phyloP scores from a whole-genome alignment of 2,329 filamentous ascomycete species.

The Tolypocladium endophyticum region DNA sequence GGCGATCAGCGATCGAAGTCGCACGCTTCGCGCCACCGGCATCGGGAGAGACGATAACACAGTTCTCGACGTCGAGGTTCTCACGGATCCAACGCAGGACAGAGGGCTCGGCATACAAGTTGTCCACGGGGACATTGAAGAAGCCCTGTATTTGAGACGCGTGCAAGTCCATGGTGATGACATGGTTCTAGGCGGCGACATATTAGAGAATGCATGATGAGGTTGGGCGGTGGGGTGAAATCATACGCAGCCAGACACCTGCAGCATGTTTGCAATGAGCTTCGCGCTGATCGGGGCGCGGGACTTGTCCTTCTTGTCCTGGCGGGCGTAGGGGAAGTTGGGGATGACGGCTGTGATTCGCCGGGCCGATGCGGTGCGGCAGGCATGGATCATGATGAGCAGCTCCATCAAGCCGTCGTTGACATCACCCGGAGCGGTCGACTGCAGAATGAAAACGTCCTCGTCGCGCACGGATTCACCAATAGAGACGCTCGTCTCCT shows the following conservation, averaged over 20 bases:
- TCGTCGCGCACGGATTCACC: constrained; percentile 94
- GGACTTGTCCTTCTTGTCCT: constrained; percentile 94
- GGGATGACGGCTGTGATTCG: constrained; percentile 93
- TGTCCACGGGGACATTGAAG: constrained; percentile 69
- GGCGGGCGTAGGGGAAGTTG: constrained; percentile 91
- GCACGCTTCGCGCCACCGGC: constrained; percentile 91
- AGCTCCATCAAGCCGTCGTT: constrained; percentile 98
- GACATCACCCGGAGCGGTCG: constrained; percentile 88
- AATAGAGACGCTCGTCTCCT: constrained; percentile 83
- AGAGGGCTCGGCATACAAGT: constrained; percentile 89
- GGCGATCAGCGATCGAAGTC: constrained; percentile 82
- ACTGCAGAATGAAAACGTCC: constrained; percentile 97
- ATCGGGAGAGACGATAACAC: constrained; percentile 90
- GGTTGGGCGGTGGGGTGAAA: neutral
- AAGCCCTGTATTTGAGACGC: constrained; percentile 92
- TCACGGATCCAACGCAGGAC: constrained; percentile 86
- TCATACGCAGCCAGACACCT: constrained; percentile 69
- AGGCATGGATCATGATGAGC: constrained; percentile 96
- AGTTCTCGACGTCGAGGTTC: constrained; percentile 70
- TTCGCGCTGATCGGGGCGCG: constrained; percentile 94
- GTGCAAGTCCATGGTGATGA: constrained; percentile 95
- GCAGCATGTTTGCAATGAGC: constrained; percentile 94
- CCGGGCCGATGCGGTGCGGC: constrained; percentile 57
- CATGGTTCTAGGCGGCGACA: constrained; percentile 25
- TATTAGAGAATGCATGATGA: neutral